A percentile compares a stretch with the other conserved stretches of the same genome.
phyloP scores from a whole-genome alignment of 176 grass and related monocot species.

The Rhynchospora pubera region DNA sequence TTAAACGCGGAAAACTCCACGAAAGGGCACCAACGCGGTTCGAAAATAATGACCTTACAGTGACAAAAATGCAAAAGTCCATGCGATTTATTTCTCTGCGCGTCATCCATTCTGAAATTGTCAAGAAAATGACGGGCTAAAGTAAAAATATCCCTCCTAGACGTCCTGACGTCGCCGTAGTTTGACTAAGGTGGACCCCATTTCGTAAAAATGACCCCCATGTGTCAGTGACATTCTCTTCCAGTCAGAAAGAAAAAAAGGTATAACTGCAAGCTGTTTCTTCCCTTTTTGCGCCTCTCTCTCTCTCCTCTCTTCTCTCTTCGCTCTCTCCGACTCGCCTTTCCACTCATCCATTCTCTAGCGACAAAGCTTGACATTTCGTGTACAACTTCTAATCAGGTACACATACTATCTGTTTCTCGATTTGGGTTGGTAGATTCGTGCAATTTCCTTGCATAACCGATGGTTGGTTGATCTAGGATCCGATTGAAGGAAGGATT shows the following conservation, averaged over 20 bases:
- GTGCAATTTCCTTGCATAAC: not conserved
- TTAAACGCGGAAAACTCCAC: not conserved
- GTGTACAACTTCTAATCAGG: not conserved
- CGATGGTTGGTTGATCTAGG: not conserved
- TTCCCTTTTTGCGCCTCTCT: not conserved
- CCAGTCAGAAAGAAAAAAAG: not conserved
- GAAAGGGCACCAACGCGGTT: not conserved
- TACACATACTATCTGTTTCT: not conserved
- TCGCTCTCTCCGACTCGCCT: not conserved
- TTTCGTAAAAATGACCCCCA: too few relatives aligned
- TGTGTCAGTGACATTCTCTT: not conserved
- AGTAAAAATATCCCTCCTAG: not conserved
- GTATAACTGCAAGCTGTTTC: slow-evolving; percentile 5
- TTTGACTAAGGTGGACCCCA: not conserved
- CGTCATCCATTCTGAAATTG: not conserved
- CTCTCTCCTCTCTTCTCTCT: not conserved
- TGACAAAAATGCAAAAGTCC: not conserved
- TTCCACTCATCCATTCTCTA: not conserved
- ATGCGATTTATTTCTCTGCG: not conserved
- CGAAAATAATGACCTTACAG: not conserved
- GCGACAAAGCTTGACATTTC: not conserved
- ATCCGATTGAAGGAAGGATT: slow-evolving; percentile 4
- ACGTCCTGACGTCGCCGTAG: not conserved
- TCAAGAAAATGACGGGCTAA: not conserved
- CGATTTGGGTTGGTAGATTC: not conserved